Percentiles rank a stretch among this genome's conserved stretches.
phyloP scores from a whole-genome alignment of 345 rosid species.

The Eucalyptus guilfoylei region DNA sequence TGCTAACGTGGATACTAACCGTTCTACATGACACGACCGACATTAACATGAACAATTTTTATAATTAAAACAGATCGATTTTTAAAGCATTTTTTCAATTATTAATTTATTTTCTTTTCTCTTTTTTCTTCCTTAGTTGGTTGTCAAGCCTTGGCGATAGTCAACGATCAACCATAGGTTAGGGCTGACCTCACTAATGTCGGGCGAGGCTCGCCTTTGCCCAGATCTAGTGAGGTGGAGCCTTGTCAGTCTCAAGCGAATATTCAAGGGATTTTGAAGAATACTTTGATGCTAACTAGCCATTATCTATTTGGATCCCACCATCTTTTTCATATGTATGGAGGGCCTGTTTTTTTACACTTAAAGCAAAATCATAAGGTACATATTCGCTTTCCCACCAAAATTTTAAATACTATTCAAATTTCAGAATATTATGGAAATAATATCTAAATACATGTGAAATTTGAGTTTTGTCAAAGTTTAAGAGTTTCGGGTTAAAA shows the following conservation, averaged over 20 bases:
- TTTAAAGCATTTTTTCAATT: not conserved
- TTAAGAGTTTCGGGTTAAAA: not conserved
- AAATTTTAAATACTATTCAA: not conserved
- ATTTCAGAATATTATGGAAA: not conserved
- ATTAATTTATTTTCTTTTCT: not conserved
- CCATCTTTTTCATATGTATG: not conserved
- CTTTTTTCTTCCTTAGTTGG: not conserved
- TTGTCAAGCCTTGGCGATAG: no score
- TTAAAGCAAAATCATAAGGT: not conserved
- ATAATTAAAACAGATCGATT: not conserved
- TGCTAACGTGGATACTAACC: fast-evolving
- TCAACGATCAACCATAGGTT: not conserved
- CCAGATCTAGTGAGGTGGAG: no score
- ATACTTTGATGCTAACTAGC: not conserved
- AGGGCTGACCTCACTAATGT: not conserved
- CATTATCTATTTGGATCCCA: not conserved
- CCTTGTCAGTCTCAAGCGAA: not conserved
- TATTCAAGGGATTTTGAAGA: not conserved
- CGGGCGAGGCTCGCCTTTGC: not conserved
- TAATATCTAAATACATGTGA: not conserved
- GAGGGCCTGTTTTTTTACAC: not conserved
- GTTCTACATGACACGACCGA: fast-evolving
- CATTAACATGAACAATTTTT: not conserved
- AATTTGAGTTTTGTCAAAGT: not conserved
- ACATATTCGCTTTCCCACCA: not conserved